These are phyloP conservation scores for Ceratocystis destructans DNA, from an alignment of 2,329 filamentous ascomycete species.

Conservation along the genomic window DNA sequence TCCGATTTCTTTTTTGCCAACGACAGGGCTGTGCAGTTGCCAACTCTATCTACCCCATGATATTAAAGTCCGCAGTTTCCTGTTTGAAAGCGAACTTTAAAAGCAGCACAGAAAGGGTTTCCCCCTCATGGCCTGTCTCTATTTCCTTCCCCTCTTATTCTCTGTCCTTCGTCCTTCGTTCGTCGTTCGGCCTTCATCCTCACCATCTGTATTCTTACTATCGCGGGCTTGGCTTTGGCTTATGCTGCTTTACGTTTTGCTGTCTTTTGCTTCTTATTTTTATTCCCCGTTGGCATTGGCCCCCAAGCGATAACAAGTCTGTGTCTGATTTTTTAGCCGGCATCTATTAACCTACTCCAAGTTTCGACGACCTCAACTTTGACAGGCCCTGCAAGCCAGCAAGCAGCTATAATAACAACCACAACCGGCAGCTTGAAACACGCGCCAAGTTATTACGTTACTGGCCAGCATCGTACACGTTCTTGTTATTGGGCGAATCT, in stretches of 20 bases:
- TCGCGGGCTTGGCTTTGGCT: neutral
- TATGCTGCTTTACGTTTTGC: neutral
- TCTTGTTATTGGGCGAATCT: neutral
- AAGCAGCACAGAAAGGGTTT: neutral
- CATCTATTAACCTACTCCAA: neutral
- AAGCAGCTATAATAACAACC: neutral
- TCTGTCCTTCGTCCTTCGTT: conserved; percentile 26
- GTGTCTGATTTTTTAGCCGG: neutral
- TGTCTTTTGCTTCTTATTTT: conserved; percentile 22
- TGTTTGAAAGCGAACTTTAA: neutral
- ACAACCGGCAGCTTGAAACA: neutral
- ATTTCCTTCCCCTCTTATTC: conserved; percentile 20
- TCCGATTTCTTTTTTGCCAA: neutral
- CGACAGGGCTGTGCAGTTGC: conserved; percentile 6
- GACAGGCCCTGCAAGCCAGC: no score
- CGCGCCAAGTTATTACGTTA: neutral
- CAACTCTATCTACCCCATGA: neutral
- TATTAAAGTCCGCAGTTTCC: neutral
- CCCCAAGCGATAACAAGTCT: neutral
- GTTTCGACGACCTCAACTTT: no score
- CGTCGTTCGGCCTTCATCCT: conserved; percentile 22
- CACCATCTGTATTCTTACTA: neutral
- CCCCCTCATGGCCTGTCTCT: neutral
- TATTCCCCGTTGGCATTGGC: conserved; percentile 18
- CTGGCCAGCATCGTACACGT: neutral